A percentile compares a stretch with the other conserved stretches of the same genome.
These are phyloP conservation scores for Penicillium sumatraense DNA, from an alignment of 2,329 filamentous ascomycete species.

Conservation along the genomic window DNA sequence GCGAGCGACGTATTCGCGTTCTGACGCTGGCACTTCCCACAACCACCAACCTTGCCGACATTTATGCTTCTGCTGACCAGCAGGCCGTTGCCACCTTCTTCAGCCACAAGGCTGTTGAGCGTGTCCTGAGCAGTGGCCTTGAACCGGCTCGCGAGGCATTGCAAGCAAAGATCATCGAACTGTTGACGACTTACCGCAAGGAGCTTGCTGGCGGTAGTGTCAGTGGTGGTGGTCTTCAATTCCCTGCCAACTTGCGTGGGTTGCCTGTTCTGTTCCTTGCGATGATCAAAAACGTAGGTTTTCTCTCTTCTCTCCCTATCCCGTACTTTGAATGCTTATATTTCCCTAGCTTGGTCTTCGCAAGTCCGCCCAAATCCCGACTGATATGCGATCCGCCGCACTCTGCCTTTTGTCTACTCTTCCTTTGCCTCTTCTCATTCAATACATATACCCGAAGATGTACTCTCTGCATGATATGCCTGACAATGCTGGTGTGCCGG, in stretches of 20 bases:
- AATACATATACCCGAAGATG: slow-evolving; percentile 85
- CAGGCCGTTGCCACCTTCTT: slow-evolving; percentile 92
- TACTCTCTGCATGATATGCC: slow-evolving; percentile 97
- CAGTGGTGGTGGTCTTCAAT: slow-evolving; percentile 87
- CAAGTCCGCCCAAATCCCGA: slow-evolving; percentile 91
- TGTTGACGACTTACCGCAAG: slow-evolving; percentile 94
- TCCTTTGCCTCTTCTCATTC: slow-evolving; percentile 84
- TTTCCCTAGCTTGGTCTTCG: slow-evolving; percentile 69
- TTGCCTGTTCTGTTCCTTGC: slow-evolving; percentile 90
- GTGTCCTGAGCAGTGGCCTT: slow-evolving; percentile 80
- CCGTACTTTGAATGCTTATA: slow-evolving; percentile 26
- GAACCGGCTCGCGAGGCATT: slow-evolving; percentile 90
- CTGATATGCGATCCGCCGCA: slow-evolving; percentile 89
- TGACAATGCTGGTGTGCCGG: slow-evolving; percentile 83
- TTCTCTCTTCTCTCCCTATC: slow-evolving; percentile 14
- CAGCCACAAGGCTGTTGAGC: slow-evolving; percentile 96
- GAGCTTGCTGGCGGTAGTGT: slow-evolving; percentile 95
- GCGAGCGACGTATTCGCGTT: slow-evolving; percentile 91
- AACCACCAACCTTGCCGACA: slow-evolving; percentile 83
- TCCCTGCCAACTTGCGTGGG: slow-evolving; percentile 88
- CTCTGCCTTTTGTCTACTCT: slow-evolving; percentile 93
- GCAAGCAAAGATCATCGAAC: slow-evolving; percentile 87
- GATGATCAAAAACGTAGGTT: slow-evolving; percentile 86
- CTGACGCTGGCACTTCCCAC: slow-evolving; percentile 92
- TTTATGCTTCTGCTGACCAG: slow-evolving; percentile 95